These are phyloP conservation scores for Podospora comata DNA, from an alignment of 495 filamentous ascomycete genomes.

Conservation along the genomic window DNA sequence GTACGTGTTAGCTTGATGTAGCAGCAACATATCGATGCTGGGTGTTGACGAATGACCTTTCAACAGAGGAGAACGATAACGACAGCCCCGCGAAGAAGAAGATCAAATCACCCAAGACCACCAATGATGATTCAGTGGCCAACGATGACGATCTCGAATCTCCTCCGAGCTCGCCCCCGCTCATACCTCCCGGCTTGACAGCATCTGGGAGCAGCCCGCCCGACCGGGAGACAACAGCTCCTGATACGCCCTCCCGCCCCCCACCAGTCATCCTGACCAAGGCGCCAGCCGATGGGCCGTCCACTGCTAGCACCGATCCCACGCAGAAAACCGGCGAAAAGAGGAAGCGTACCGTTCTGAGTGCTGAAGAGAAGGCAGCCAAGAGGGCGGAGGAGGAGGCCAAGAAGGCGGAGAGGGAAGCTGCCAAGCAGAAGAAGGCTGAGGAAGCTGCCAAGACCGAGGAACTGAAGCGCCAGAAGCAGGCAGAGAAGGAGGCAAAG, in stretches of 20 bases:
- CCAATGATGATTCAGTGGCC: neutral
- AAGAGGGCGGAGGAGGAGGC: conserved; percentile 42
- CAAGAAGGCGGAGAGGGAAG: conserved; percentile 54
- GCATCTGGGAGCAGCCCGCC: conserved; percentile 38
- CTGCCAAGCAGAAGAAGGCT: conserved; percentile 41
- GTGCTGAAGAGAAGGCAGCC: conserved; percentile 51
- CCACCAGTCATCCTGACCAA: conserved; percentile 8
- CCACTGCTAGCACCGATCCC: conserved; percentile 11
- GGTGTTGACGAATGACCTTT: neutral
- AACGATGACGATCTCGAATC: neutral
- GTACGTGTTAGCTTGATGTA: neutral
- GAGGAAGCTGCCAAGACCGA: conserved; percentile 20
- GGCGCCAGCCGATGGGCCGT: conserved; percentile 2
- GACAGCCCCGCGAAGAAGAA: conserved; percentile 1
- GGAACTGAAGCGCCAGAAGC: conserved; percentile 22
- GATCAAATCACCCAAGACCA: conserved; percentile 1
- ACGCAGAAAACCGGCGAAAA: conserved; percentile 27
- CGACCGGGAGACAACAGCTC: conserved; percentile 29
- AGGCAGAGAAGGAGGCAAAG: conserved; percentile 38
- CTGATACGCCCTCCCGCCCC: conserved; percentile 26
- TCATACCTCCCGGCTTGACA: conserved; percentile 31
- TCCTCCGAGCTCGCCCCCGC: conserved; percentile 19
- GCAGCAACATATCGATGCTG: neutral
- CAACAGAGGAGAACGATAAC: conserved; percentile 25
- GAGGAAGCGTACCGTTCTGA: conserved; percentile 46